Evolutionary conservation across 805 yeast species (phyloP).

Genomic region (Metschnikowia lochheadii): DNA sequence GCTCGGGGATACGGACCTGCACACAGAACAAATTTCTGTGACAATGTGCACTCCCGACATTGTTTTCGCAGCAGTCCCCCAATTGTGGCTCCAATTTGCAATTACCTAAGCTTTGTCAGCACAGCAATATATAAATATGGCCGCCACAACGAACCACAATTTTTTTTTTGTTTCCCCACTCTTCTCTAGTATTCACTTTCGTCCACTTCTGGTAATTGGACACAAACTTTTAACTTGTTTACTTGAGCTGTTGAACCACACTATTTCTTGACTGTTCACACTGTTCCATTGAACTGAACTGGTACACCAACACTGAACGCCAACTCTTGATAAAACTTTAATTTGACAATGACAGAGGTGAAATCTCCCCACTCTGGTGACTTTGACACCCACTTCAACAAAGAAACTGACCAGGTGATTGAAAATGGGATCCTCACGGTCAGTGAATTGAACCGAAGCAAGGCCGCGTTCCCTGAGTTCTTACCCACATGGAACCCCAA

Average conservation of each 20-base stretch:
- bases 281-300: background rate
- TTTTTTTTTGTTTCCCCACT: background rate
- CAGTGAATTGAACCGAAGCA: conserved; percentile 24
- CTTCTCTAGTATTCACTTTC: background rate
- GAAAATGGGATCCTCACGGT: conserved; percentile 47
- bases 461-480: conserved; percentile 48
- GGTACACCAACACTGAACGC: too few relatives aligned
- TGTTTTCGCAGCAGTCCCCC: background rate
- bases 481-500: conserved; percentile 68
- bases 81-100: conserved; percentile 5
- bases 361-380: conserved; percentile 23
- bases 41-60: background rate
- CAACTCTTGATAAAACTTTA: too few relatives aligned
- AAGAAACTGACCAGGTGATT: conserved; percentile 41
- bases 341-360: conserved; percentile 6
- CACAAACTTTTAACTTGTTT: background rate
- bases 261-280: too few relatives aligned
- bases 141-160: background rate
- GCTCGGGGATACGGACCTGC: background rate
- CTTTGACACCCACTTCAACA: conserved; percentile 46
- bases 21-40: background rate
- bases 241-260: background rate
- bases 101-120: background rate
- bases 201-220: conserved; percentile 2
- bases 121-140: background rate